A percentile compares a stretch with the other conserved stretches of the same genome.
Conservation (phyloP, 345 rosid genomes). For the Camelina hispida region DNA sequence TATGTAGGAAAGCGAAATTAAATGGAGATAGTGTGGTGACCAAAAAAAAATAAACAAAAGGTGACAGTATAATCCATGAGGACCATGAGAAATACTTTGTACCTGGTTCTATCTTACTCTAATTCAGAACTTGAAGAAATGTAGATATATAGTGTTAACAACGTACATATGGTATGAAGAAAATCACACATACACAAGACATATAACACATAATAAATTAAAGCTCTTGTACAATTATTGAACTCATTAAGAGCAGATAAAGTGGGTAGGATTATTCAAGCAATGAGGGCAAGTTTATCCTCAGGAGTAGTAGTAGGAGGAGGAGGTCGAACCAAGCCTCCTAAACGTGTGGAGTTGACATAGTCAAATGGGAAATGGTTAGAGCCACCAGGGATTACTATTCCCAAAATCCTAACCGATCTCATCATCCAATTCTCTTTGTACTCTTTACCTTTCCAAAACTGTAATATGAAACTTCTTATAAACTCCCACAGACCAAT, state of each 20-base stretch:
- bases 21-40: neutral
- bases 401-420: conserved; percentile 40
- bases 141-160: neutral
- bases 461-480: conserved; percentile 47
- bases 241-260: neutral
- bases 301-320: conserved; percentile 5
- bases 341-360: conserved; percentile 48
- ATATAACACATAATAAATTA: neutral
- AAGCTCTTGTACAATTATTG: conserved; percentile 14
- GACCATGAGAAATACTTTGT: neutral
- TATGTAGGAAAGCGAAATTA: neutral
- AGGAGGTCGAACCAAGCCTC: conserved; percentile 40
- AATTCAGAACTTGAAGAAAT: neutral
- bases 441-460: conserved; percentile 47
- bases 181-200: neutral
- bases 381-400: conserved; percentile 46
- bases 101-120: neutral
- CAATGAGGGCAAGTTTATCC: conserved; percentile 38
- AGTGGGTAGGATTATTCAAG: conserved; percentile 5
- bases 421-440: conserved; percentile 49
- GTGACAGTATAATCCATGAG: neutral
- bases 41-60: too few species aligned
- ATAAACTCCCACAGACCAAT: conserved; percentile 55
- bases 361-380: conserved; percentile 52
- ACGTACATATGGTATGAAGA: neutral